Evolutionary conservation across 2,329 filamentous ascomycete species (phyloP).

Genomic region (Penicillium aurantiogriseum): DNA sequence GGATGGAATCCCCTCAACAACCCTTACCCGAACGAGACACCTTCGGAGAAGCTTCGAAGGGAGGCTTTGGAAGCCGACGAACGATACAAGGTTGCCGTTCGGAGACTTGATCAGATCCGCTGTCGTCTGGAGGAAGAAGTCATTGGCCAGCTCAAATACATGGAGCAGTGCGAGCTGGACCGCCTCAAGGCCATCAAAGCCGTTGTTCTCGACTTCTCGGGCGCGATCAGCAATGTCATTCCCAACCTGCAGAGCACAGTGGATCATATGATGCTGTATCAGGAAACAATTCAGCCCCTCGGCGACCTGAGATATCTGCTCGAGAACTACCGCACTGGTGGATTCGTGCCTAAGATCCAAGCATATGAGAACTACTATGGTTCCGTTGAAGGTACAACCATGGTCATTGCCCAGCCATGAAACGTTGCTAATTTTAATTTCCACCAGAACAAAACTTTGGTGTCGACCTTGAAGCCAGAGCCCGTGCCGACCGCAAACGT

Average conservation of each 20-base stretch:
- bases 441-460: constrained; percentile 84
- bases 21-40: constrained; percentile 88
- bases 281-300: constrained; percentile 93
- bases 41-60: constrained; percentile 77
- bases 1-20: constrained; percentile 94
- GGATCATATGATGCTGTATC: constrained; percentile 98
- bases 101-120: constrained; percentile 82
- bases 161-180: constrained; percentile 95
- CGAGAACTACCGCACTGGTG: constrained; percentile 94
- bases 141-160: constrained; percentile 86
- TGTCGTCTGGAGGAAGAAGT: constrained; percentile 97
- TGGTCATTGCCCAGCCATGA: no score
- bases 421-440: constrained; percentile 18
- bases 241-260: constrained; percentile 92
- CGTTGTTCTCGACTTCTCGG: constrained; percentile 95
- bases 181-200: constrained; percentile 97
- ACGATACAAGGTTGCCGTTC: constrained; percentile 83
- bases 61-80: constrained; percentile 91
- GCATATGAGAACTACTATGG: constrained; percentile 99
- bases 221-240: constrained; percentile 95
- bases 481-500: constrained; percentile 89
- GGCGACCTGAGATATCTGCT: constrained; percentile 90
- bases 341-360: constrained; percentile 83
- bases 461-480: constrained; percentile 93
- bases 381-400: constrained; percentile 68